Conservation (phyloP, 257 asterid genomes). For the Capsicum rhomboideum region DNA sequence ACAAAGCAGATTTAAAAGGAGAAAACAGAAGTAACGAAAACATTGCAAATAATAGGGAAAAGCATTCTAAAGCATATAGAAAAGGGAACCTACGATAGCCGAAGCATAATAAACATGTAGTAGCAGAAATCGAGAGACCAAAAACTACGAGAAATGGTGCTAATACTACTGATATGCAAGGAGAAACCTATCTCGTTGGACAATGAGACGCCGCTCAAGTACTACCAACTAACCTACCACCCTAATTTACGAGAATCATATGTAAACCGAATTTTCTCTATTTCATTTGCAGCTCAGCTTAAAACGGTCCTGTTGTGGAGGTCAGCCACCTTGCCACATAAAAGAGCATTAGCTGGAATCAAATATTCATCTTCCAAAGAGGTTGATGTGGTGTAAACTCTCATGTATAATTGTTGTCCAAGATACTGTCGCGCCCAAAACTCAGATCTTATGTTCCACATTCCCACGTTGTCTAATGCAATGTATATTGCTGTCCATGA, state of each 20-base stretch:
- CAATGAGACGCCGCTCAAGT: background rate
- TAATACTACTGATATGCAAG: background rate
- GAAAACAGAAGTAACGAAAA: background rate
- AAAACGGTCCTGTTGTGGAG: conserved; percentile 39
- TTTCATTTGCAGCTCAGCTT: background rate
- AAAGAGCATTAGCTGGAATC: conserved; percentile 54
- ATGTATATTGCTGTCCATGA: conserved; percentile 64
- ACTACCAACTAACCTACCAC: background rate
- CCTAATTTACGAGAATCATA: background rate
- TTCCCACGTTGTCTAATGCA: conserved; percentile 65
- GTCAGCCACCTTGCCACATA: conserved; percentile 57
- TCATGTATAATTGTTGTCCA: conserved; percentile 54
- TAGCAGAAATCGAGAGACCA: background rate
- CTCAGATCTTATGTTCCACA: conserved; percentile 77
- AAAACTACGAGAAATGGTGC: background rate
- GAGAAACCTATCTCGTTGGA: background rate
- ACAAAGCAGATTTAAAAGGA: too few relatives aligned
- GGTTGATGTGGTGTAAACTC: conserved; percentile 51
- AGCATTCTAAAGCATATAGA: background rate
- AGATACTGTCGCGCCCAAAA: conserved; percentile 67
- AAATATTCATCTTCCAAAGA: conserved; percentile 60
- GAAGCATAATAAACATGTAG: background rate
- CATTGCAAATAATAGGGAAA: background rate
- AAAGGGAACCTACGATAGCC: background rate
- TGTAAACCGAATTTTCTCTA: background rate